Evolutionary conservation across 129 eudicot genomes (phyloP).

Genomic region (Calendula officinalis): DNA sequence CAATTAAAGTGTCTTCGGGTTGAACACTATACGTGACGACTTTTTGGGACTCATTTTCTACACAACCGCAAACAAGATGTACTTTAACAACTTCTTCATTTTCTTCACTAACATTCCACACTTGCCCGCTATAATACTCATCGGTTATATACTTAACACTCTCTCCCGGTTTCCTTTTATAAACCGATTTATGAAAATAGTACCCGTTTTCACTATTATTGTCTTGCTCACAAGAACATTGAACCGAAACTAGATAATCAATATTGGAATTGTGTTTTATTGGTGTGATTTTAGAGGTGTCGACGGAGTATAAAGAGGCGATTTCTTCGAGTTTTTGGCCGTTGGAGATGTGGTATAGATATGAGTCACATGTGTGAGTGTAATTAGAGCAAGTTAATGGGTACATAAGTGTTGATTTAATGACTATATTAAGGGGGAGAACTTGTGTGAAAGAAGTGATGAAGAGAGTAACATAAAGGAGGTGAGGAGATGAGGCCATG

Average conservation of each 20-base stretch:
- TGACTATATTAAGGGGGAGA: slow-evolving; percentile 28
- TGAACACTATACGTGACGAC: slow-evolving; percentile 39
- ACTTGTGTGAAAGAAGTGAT: slow-evolving; percentile 27
- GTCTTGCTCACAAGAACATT: slow-evolving; percentile 34
- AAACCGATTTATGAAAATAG: slow-evolving; percentile 30
- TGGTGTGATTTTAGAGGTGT: slow-evolving; percentile 37
- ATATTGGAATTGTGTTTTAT: slow-evolving; percentile 24
- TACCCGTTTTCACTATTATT: slow-evolving; percentile 14
- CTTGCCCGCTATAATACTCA: slow-evolving; percentile 40
- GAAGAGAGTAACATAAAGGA: slow-evolving; percentile 18
- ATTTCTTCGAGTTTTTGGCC: slow-evolving; percentile 32
- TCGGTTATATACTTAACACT: slow-evolving; percentile 23
- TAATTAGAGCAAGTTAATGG: slow-evolving; percentile 37
- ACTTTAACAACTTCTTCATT: slow-evolving; percentile 17
- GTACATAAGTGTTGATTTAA: slow-evolving; percentile 37
- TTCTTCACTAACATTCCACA: slow-evolving; percentile 30
- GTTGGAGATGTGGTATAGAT: slow-evolving; percentile 43
- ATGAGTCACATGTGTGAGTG: slow-evolving; percentile 33
- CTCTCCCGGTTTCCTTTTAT: slow-evolving; percentile 32
- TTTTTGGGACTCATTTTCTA: slow-evolving; percentile 24
- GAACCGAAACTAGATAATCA: slow-evolving; percentile 34
- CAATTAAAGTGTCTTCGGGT: slow-evolving; percentile 32
- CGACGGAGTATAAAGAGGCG: slow-evolving; percentile 38
- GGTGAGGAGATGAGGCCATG: slow-evolving; percentile 34
- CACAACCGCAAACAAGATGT: slow-evolving; percentile 38